These are phyloP conservation scores for Aspergillus floridensis DNA, from an alignment of 2,329 filamentous ascomycete genomes.

Conservation along the genomic window DNA sequence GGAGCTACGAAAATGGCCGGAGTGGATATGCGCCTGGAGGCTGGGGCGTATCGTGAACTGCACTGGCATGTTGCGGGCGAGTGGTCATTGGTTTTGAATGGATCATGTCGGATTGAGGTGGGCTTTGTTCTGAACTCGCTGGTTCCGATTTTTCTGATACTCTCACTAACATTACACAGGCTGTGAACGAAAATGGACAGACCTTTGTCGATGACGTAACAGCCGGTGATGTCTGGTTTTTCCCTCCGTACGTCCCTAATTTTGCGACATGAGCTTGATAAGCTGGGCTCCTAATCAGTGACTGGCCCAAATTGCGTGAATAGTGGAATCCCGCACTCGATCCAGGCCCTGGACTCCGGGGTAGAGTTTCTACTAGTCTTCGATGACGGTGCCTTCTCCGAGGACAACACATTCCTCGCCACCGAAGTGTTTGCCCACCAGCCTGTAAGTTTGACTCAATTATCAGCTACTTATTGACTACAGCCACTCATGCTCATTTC, in stretches of 20 bases:
- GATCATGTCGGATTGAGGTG: conserved; percentile 38
- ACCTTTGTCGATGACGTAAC: conserved; percentile 74
- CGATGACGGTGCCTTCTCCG: conserved; percentile 58
- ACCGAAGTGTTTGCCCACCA: conserved; percentile 58
- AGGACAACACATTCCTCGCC: conserved; percentile 72
- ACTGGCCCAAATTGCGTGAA: neutral
- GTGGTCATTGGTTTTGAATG: conserved; percentile 42
- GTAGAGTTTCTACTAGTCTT: conserved; percentile 65
- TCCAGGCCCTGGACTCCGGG: conserved; percentile 69
- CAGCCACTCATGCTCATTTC: too few species aligned
- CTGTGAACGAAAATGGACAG: conserved; percentile 58
- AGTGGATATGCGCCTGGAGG: conserved; percentile 59
- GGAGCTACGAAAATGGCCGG: conserved; percentile 53
- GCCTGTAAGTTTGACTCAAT: conserved; percentile 21
- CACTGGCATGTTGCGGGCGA: conserved; percentile 52
- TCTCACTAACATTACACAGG: conserved; percentile 18
- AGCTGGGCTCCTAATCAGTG: neutral
- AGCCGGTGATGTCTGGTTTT: conserved; percentile 78
- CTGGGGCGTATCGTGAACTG: conserved; percentile 60
- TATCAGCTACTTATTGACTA: too few species aligned
- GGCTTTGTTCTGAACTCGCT: neutral
- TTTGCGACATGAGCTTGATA: too few species aligned
- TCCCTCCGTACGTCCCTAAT: conserved; percentile 54
- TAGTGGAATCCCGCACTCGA: conserved; percentile 68
- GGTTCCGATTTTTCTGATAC: too few species aligned